Conservation (phyloP, 257 asterid species). For the Sherardia arvensis region DNA sequence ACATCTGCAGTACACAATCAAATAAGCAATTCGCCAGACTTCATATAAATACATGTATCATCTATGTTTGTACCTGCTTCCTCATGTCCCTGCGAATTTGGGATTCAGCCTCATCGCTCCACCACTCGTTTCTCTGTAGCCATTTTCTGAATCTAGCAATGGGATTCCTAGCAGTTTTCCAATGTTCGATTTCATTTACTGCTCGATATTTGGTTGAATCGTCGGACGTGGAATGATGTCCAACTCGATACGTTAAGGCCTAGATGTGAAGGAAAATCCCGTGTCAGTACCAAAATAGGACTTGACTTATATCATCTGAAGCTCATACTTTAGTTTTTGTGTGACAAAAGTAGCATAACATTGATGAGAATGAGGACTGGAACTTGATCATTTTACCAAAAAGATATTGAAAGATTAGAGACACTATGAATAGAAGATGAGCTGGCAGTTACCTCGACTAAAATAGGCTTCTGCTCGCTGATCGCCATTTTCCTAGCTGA, state of each 20-base stretch:
- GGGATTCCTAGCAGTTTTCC: slow-evolving; percentile 62
- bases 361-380: background rate
- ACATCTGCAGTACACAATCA: slow-evolving; percentile 26
- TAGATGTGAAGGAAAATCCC: slow-evolving; percentile 7
- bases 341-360: background rate
- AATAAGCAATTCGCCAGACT: background rate
- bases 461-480: slow-evolving; percentile 56
- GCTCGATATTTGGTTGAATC: slow-evolving; percentile 88
- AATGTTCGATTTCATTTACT: slow-evolving; percentile 57
- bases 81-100: slow-evolving; percentile 42
- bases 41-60: background rate
- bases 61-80: slow-evolving; percentile 46
- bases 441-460: slow-evolving; percentile 59
- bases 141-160: slow-evolving; percentile 60
- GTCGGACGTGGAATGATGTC: slow-evolving; percentile 92
- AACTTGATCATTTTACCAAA: background rate
- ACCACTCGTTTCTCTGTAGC: slow-evolving; percentile 67
- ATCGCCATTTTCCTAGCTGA: slow-evolving; percentile 79
- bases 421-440: too few relatives aligned
- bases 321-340: background rate
- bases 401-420: too few relatives aligned
- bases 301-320: background rate
- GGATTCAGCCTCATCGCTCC: slow-evolving; percentile 61
- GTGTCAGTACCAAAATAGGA: background rate
- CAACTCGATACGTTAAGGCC: slow-evolving; percentile 78